Evolutionary conservation across 1,139 yeast genomes (phyloP), one percentile per base, ranked within the genome.

Genomic region (Wickerhamomyces sp.): DNA sequence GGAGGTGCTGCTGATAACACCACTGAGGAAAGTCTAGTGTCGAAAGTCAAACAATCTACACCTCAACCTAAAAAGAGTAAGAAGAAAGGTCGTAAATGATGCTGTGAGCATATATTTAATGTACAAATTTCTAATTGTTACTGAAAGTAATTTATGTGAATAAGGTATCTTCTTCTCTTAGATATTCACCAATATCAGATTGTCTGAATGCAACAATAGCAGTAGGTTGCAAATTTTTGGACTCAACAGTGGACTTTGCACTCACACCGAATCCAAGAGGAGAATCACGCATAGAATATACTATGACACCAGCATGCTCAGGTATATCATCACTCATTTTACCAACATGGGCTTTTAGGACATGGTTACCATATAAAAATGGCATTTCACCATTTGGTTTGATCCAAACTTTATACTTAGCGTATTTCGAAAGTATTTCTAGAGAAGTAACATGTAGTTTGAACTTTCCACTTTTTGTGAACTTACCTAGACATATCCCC

Each of bases 381-480:
- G 98, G 97, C 98, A 94, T 94, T 65, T 92, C 99, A 54, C 98
- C 98, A 58, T 92, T 92, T 38, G 80, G 80, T 64, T 94, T 94
- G 65, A 92, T 88, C 98, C 98, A 94, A 33, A 92, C 72, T 67
- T 92, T 92, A 68, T 82, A 89, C 62, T 86, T 88, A 36, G 98
- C 97, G 60, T 83, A 83, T 55, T 86, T 83, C 6, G 96, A 81
- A 44, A 92, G 67, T 49, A 87, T 76, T 40, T 86, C 81, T 49
- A 92, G 74, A 5, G 97, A 74, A n/a, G 98, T 92, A 46, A 94
- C 82, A 62, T 92, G 99, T 49, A 92, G 71, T 64, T 96, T 79
- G 70, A 92, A 92, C 65, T 92, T 94, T 25, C 97, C 97, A 7
- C 97, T 86, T 72, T 94, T 92, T 39, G 99, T 92, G 70, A 94